Evolutionary conservation across 495 filamentous ascomycete genomes (phyloP).

Genomic region (Aspergillus cavernicola): DNA sequence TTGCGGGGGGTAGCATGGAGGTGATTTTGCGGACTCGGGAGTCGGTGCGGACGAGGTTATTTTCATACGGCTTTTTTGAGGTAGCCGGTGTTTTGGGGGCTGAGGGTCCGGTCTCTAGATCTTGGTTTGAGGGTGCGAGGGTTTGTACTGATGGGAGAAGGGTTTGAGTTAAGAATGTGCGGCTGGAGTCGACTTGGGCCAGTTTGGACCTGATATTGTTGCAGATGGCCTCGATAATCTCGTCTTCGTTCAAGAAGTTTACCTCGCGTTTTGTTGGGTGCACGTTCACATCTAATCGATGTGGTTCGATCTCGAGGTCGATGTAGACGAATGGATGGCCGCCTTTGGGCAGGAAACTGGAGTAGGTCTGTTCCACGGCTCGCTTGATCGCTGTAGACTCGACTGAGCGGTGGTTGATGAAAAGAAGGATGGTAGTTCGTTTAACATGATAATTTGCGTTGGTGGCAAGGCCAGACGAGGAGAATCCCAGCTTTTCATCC

Average conservation of each 20-base stretch:
- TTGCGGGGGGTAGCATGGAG: conserved; percentile 70
- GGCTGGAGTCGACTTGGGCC: conserved; percentile 86
- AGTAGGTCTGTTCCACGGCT: conserved; percentile 87
- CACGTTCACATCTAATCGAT: conserved; percentile 93
- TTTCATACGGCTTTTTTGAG: conserved; percentile 70
- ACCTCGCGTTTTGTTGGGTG: conserved; percentile 98
- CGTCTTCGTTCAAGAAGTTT: conserved; percentile 97
- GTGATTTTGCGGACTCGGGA: conserved; percentile 91
- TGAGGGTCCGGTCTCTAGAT: conserved; percentile 10
- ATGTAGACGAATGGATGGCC: conserved; percentile 95
- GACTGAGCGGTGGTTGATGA: conserved; percentile 97
- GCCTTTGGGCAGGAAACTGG: conserved; percentile 85
- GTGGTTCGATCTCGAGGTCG: conserved; percentile 88
- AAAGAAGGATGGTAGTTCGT: conserved; percentile 81
- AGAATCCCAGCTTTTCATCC: conserved; percentile 79
- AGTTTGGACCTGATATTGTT: conserved; percentile 74
- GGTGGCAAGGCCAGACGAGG: conserved; percentile 73
- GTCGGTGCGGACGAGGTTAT: conserved; percentile 88
- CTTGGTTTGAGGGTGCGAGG: conserved; percentile 29
- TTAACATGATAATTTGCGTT: conserved; percentile 98
- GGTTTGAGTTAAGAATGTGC: conserved; percentile 91
- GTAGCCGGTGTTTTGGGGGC: conserved; percentile 39
- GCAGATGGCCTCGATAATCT: conserved; percentile 88
- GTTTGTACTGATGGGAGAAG: conserved; percentile 64
- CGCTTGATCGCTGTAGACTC: conserved; percentile 88